These are phyloP conservation scores for Fusarium pseudocircinatum DNA, from an alignment of 2,329 filamentous ascomycete species.

Conservation along the genomic window DNA sequence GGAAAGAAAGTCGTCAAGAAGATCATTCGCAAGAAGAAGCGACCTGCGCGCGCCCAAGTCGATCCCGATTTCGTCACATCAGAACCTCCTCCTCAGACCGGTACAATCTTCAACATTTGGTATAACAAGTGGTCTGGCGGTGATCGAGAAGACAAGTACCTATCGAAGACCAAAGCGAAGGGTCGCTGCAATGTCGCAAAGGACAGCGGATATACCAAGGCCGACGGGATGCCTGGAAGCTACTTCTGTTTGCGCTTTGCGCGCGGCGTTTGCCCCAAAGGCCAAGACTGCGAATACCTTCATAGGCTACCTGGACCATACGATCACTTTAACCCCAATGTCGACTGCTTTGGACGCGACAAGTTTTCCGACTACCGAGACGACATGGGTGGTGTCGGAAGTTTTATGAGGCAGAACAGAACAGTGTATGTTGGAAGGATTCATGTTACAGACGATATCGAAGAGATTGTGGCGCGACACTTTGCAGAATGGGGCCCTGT, in stretches of 20 bases:
- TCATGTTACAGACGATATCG: conserved; percentile 95
- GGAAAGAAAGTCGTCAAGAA: conserved; percentile 79
- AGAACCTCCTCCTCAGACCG: conserved; percentile 89
- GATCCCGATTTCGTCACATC: conserved; percentile 84
- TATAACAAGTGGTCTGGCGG: conserved; percentile 99
- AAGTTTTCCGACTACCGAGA: conserved; percentile 94
- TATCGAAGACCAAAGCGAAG: conserved; percentile 82
- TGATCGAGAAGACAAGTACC: conserved; percentile 90
- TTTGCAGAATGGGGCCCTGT: conserved; percentile 97
- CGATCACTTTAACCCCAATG: conserved; percentile 91
- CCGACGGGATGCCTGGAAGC: conserved; percentile 78
- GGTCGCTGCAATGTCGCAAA: conserved; percentile 86
- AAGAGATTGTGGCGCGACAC: conserved; percentile 93
- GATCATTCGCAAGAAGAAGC: conserved; percentile 89
- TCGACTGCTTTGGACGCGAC: conserved; percentile 89
- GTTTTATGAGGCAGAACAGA: conserved; percentile 91
- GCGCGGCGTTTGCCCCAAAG: conserved; percentile 82
- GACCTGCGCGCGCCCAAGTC: conserved; percentile 89
- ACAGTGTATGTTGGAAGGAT: conserved; percentile 95
- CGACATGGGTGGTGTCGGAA: conserved; percentile 97
- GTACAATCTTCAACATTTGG: conserved; percentile 95
- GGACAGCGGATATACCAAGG: conserved; percentile 82
- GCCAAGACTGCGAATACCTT: conserved; percentile 92
- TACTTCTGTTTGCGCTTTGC: conserved; percentile 96
- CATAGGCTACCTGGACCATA: conserved; percentile 87